Evolutionary conservation across 225 moss, liverwort and hornwort genomes (phyloP).

Genomic region (Physcomitrellopsis africana): DNA sequence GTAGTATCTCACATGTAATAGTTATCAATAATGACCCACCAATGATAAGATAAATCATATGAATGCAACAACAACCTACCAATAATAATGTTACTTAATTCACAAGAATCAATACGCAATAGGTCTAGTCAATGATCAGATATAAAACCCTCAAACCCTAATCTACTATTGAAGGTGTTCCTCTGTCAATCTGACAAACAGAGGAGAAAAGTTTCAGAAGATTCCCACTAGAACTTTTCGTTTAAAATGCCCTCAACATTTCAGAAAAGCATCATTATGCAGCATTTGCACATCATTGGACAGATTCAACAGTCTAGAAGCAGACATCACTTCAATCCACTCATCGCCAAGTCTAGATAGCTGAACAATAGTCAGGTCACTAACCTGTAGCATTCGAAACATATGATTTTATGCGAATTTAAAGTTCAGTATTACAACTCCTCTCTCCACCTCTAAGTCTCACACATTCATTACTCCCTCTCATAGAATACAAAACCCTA

Average conservation of each 20-base stretch:
- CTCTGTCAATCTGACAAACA: not conserved
- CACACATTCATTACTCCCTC: not conserved
- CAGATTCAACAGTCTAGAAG: not conserved
- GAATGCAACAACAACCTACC: not conserved
- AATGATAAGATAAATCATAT: not conserved
- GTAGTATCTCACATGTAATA: too few relatives aligned
- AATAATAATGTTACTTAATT: not conserved
- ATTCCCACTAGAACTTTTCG: not conserved
- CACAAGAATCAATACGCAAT: slow-evolving; percentile 5
- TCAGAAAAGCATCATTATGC: not conserved
- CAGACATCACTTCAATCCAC: too few relatives aligned
- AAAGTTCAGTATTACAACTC: slow-evolving; percentile 26
- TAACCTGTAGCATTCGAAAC: slow-evolving; percentile 11
- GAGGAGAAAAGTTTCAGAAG: too few relatives aligned
- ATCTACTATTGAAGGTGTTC: not conserved
- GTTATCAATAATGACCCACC: not conserved
- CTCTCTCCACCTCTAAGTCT: slow-evolving; percentile 14
- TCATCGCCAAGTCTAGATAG: slow-evolving; percentile 5
- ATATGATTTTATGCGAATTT: slow-evolving; percentile 12
- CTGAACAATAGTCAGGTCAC: slow-evolving; percentile 1
- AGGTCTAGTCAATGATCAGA: slow-evolving; percentile 8
- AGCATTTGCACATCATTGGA: slow-evolving; percentile 1
- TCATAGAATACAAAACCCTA: slow-evolving; percentile 36
- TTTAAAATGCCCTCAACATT: slow-evolving; percentile 7
- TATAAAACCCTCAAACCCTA: slow-evolving; percentile 18